A percentile compares a stretch with the other conserved stretches of the same genome.
phyloP scores from a whole-genome alignment of 352 stramenopile species.

The Peronosclerospora sorghi region DNA sequence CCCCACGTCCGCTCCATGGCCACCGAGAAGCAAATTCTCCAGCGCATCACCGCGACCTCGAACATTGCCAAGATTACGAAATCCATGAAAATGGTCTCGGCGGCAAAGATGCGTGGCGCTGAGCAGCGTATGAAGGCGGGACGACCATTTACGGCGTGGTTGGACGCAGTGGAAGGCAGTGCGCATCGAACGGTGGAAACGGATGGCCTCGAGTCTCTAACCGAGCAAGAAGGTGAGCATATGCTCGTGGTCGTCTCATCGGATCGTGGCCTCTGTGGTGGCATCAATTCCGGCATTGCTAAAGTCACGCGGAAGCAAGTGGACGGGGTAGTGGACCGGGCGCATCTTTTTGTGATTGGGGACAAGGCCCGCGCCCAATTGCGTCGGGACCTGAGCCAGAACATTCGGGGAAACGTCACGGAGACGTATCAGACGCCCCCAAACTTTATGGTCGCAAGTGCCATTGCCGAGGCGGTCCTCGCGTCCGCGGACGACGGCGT shows the following conservation, averaged over 20 bases:
- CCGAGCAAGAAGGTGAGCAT: constrained; percentile 82
- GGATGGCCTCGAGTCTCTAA: constrained; percentile 70
- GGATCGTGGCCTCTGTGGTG: constrained; percentile 97
- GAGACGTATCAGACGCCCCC: constrained; percentile 62
- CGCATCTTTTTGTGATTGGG: constrained; percentile 91
- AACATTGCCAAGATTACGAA: constrained; percentile 99
- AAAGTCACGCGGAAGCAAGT: constrained; percentile 84
- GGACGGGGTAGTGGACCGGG: constrained; percentile 42
- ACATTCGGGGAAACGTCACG: constrained; percentile 73
- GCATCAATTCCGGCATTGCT: constrained; percentile 95
- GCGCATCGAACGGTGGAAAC: constrained; percentile 76
- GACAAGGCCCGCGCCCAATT: constrained; percentile 95
- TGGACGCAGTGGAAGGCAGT: constrained; percentile 73
- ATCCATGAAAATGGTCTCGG: constrained; percentile 99
- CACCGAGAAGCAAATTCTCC: constrained; percentile 97
- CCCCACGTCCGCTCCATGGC: constrained; percentile 91
- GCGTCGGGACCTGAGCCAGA: constrained; percentile 57
- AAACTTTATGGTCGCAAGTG: constrained; percentile 90
- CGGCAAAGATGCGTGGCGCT: constrained; percentile 97
- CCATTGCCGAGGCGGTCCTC: constrained; percentile 83
- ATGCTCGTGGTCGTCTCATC: constrained; percentile 94
- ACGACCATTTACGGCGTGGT: constrained; percentile 72
- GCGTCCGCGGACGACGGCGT: constrained; percentile 51
- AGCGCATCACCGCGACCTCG: constrained; percentile 96
- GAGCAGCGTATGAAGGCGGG: constrained; percentile 83